Conservation (phyloP, 225 moss, liverwort and hornwort genomes). For the Polytrichum commune region DNA sequence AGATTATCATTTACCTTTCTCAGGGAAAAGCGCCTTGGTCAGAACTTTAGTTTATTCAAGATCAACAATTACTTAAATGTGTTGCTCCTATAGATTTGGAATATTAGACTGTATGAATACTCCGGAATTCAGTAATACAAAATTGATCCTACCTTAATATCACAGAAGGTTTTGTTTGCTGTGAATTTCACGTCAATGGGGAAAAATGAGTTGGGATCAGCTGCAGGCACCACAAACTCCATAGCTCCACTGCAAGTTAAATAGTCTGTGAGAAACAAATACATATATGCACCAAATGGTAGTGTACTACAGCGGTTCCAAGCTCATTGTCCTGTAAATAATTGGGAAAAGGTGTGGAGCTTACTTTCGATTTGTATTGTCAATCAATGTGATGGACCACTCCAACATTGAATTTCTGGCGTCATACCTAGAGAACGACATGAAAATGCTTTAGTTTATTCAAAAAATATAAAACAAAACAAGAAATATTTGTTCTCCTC, state of each 20-base stretch:
- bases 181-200: conserved; percentile 96
- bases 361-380: conserved; percentile 93
- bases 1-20: background rate
- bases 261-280: background rate
- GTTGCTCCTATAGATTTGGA: background rate
- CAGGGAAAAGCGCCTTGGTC: background rate
- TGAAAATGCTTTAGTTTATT: no score
- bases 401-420: conserved; percentile 74
- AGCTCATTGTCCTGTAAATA: no score
- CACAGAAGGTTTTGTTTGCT: conserved; percentile 76
- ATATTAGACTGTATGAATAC: background rate
- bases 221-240: conserved; percentile 95
- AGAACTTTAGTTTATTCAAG: background rate
- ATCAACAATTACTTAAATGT: background rate
- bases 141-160: conserved; percentile 61
- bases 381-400: conserved; percentile 89
- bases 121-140: background rate
- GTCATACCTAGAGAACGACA: conserved; percentile 45
- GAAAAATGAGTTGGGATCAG: conserved; percentile 81
- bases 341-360: background rate
- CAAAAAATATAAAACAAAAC: no score
- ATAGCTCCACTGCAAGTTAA: conserved; percentile 69
- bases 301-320: no score
- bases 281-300: no score
- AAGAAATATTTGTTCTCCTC: no score